Percentiles rank a stretch among this genome's conserved stretches.
phyloP scores from a whole-genome alignment of 176 grass and related monocot species.

The Triticum timopheevii region DNA sequence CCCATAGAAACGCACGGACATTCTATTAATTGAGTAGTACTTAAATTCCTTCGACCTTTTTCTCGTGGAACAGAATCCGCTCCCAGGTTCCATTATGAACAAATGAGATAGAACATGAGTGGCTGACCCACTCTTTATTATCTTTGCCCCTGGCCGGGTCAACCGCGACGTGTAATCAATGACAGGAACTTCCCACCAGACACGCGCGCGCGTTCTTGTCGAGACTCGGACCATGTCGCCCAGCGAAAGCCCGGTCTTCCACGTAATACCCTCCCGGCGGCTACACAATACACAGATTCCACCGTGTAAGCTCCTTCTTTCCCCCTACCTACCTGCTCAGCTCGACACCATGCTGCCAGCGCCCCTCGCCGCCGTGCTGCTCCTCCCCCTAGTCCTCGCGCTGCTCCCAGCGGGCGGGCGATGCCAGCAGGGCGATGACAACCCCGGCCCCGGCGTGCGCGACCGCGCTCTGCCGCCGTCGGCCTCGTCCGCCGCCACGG shows the following conservation, averaged over 20 bases:
- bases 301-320: not conserved
- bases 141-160: not conserved
- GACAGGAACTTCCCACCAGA: not conserved
- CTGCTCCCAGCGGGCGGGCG: constrained; percentile 16
- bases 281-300: not conserved
- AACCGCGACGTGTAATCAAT: not conserved
- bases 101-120: not conserved
- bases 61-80: too few species aligned
- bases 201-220: not conserved
- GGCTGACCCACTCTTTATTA: not conserved
- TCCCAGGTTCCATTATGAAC: too few species aligned
- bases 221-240: not conserved
- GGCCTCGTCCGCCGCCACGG: not conserved
- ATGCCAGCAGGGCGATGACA: not conserved
- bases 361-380: not conserved
- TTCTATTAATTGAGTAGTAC: too few species aligned
- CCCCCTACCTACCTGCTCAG: not conserved
- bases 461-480: not conserved
- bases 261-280: not conserved
- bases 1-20: too few species aligned
- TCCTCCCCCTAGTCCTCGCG: constrained; percentile 8
- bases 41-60: too few species aligned
- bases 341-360: not conserved
- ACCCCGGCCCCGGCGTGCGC: too few species aligned
- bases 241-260: not conserved